Conservation (phyloP, 257 asterid genomes). For the Nicotiana sylvestris region DNA sequence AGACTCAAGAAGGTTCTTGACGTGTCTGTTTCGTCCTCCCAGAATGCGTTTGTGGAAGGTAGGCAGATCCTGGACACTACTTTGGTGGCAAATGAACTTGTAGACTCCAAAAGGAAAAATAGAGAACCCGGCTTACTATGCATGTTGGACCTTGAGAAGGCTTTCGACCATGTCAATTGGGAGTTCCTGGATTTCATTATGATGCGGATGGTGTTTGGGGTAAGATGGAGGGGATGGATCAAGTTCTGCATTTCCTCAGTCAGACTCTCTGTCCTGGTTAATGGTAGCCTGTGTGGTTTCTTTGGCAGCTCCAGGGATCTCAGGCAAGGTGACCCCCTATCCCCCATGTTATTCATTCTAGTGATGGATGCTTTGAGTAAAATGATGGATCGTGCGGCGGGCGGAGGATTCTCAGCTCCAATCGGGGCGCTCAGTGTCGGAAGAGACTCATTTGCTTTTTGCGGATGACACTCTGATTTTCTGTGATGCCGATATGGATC, state of each 20-base stretch:
- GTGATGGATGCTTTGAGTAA: not conserved
- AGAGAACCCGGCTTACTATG: not conserved
- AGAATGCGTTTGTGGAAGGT: not conserved
- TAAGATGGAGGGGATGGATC: not conserved
- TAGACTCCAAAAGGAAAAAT: not conserved
- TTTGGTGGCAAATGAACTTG: not conserved
- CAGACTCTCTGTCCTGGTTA: not conserved
- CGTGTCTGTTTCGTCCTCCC: too few relatives aligned
- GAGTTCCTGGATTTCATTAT: not conserved
- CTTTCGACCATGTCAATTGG: not conserved
- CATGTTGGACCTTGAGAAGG: not conserved
- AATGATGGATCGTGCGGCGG: not conserved
- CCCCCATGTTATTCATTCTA: not conserved
- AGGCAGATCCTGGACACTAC: not conserved
- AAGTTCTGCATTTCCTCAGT: not conserved
- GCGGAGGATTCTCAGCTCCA: not conserved
- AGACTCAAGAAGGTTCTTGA: too few relatives aligned
- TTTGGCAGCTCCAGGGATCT: not conserved
- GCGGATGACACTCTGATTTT: too few relatives aligned
- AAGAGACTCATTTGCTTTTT: not conserved
- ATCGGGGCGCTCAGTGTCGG: not conserved
- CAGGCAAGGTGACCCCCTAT: not conserved
- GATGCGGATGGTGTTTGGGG: not conserved
- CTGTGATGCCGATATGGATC: not conserved
- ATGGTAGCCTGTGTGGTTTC: not conserved